Percentiles rank a stretch among this genome's conserved stretches.
Conservation (phyloP, 768 basidiomycete genomes). For the Serendipita sp. region DNA sequence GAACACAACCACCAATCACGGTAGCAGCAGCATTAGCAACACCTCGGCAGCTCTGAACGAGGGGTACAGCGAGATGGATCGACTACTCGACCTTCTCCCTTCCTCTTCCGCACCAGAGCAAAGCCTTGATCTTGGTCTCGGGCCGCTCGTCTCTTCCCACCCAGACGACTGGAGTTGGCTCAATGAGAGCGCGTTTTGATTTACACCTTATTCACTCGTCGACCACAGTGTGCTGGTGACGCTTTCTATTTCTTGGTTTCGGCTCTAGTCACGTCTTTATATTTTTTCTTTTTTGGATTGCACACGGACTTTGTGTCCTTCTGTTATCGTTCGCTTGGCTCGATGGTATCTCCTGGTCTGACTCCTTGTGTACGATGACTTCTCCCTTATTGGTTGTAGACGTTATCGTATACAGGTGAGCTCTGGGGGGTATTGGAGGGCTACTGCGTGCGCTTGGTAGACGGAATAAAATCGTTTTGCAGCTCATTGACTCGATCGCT, state of each 20-base stretch:
- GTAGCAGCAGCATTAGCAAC: not conserved
- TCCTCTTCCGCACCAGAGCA: not conserved
- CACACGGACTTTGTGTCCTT: not conserved
- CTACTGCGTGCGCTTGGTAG: not conserved
- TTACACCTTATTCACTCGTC: not conserved
- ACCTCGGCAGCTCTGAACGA: not conserved
- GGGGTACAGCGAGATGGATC: slow-evolving; percentile 5
- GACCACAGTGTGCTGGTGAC: slow-evolving; percentile 5
- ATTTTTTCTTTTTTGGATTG: not conserved
- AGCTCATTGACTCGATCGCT: not conserved
- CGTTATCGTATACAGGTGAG: not conserved
- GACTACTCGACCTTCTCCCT: slow-evolving; percentile 1
- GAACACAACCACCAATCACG: not conserved
- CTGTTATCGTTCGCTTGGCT: not conserved
- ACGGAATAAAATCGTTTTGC: not conserved
- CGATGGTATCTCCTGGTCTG: not conserved
- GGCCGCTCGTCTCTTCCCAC: not conserved
- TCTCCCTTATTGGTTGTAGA: slow-evolving; percentile 5
- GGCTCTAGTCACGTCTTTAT: not conserved
- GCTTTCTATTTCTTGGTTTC: not conserved
- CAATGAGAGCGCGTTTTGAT: slow-evolving; percentile 1
- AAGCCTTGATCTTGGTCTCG: not conserved
- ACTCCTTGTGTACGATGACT: not conserved
- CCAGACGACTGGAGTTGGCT: slow-evolving; percentile 3
- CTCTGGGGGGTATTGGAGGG: not conserved